Base-by-base conservation (phyloP, 2,329 filamentous ascomycete species). In the Fusarium mundagurra region DNA sequence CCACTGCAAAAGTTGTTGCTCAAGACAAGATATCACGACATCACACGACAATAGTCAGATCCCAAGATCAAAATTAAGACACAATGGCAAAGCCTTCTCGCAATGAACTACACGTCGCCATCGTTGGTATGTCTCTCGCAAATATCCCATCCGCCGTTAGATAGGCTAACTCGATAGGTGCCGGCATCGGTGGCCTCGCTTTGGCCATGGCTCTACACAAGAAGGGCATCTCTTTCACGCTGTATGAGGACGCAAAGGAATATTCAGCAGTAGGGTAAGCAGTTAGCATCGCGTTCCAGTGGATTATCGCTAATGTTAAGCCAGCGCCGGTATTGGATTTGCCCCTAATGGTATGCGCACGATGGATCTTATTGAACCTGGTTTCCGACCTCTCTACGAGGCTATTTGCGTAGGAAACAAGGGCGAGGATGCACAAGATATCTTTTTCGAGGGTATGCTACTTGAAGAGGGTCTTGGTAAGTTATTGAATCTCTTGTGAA, bases 191-290 rank as follows among this genome's bases (percentile, higher is more conserved):
- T 20, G 58, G 58, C 45, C 58, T 61, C 16, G 58, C 58, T 11
- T 41, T 51, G 18, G 58, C 58, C 12, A 61, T 61, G 58, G 58
- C 58, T 33, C 34, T 61, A 16, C 34, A 61, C 34, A 61, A 61
- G 0, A 61, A 61, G 12, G 58, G 58, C 6, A 61, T 61, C 9
- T 61, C 58, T 0, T 61, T 61, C 16, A 53, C 44, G 11, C 12
- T 61, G 0, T 61, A 61, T 1, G 58, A 61, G 2, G 58, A 61
- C 1, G 58, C 44, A 17, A 61, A 61, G 18, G 58, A 61, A 47
- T 61, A 38, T 18, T 51, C 58, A 8, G 44, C 7, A 11, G 58
- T 61, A 33, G 58, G 58, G 44, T 51, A 27, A 33, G 58, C 13
- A 6, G 16, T 6, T 12, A 33, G 9, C 4, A 11, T 8, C 7